Evolutionary conservation across 1,284 basidiomycete genomes (phyloP), one percentile per base, ranked within the genome.

Genomic region (Papiliotrema laurentii): DNA sequence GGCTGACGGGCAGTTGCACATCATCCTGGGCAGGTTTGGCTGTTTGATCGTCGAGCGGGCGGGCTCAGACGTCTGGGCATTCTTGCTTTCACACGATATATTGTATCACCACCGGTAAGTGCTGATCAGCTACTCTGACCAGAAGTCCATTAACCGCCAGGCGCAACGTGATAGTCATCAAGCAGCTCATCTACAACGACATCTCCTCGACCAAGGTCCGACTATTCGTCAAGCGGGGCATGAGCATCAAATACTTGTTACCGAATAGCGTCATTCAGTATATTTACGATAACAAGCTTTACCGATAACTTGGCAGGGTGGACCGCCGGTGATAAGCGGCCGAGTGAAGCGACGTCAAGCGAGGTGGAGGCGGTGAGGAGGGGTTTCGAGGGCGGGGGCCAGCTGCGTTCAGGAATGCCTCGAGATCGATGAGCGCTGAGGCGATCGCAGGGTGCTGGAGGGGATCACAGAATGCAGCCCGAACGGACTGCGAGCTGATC

Each of bases 131-230:
- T n/a, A n/a, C n/a, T 36, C 6, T 18, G n/a, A 18, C 14, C 19
- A 36, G 14, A 7, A 36, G 9, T 6, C 19, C 34, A 28, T 18
- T 27, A 16, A 28, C n/a, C 13, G 26, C 5, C 52, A 72, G 72
- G 36, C 80, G 84, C 66, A 98, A 97, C 71, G 92, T 98, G 57
- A 85, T 91, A 68, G 84, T 97, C 58, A 87, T 96, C 64, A 86
- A 89, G 50, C 94, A 98, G 73, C 82, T 97, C 47, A 97, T 98
- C 60, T 92, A 97, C 74, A 98, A 98, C 72, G 94, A 99, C 70
- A 94, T 99, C 42, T 94, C 90, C 16, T 90, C 87, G 52, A 96
- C 92, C 25, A 97, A 97, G 78, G 90, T 91, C 51, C 70, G 78
- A 25, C 75, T 98, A 34, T 97, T 97, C 75, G 81, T 98, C 31